phyloP scores from a whole-genome alignment of 495 filamentous ascomycete species.

The Filosporella fistucella region DNA sequence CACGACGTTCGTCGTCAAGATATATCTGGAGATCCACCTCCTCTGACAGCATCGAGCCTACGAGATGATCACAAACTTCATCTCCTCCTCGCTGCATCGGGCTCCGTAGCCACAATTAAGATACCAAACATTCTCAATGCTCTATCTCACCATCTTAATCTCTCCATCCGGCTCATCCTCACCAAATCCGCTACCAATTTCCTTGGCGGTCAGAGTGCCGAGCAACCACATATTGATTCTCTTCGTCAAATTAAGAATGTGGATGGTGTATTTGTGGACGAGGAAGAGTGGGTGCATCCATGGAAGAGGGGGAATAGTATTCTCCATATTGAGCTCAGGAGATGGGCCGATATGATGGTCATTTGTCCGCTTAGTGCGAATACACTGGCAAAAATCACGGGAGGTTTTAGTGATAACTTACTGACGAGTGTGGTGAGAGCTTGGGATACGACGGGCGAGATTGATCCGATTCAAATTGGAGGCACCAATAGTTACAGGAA shows the following conservation, averaged over 20 bases:
- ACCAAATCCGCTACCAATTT: conserved; percentile 69
- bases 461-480: conserved; percentile 45
- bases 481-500: conserved; percentile 9
- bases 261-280: conserved; percentile 69
- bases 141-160: conserved; percentile 45
- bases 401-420: conserved; percentile 64
- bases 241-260: conserved; percentile 52
- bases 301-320: conserved; percentile 67
- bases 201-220: conserved; percentile 58
- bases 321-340: conserved; percentile 79
- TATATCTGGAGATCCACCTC: too few relatives aligned
- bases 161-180: conserved; percentile 76
- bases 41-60: conserved; percentile 19
- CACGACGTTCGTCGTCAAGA: too few relatives aligned
- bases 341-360: conserved; percentile 76
- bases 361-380: conserved; percentile 79
- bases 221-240: conserved; percentile 59
- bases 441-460: conserved; percentile 71
- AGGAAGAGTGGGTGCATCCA: conserved; percentile 73
- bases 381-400: conserved; percentile 70
- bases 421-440: conserved; percentile 72
- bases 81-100: conserved; percentile 72
- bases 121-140: conserved; percentile 65
- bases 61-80: conserved; percentile 62
- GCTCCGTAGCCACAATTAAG: conserved; percentile 86